These are phyloP conservation scores for Aspergillus melleus DNA, from an alignment of 2,329 filamentous ascomycete genomes.

Conservation along the genomic window DNA sequence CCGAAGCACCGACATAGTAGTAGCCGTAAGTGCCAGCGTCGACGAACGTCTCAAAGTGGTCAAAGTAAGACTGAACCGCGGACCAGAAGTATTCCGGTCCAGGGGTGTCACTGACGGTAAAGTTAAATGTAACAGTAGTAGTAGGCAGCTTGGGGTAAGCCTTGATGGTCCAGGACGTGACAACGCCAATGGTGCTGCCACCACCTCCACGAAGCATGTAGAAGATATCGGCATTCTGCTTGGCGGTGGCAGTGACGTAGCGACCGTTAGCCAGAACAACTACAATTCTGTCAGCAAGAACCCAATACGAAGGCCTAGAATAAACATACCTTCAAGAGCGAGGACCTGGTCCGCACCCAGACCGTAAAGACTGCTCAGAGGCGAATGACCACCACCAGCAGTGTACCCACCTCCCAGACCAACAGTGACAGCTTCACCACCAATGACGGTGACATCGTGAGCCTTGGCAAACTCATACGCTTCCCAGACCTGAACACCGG, in stretches of 20 bases:
- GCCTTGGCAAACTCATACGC: neutral
- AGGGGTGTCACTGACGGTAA: constrained; percentile 20
- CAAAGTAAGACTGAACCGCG: constrained; percentile 17
- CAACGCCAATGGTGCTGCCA: constrained; percentile 51
- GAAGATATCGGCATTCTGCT: constrained; percentile 45
- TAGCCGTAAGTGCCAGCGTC: constrained; percentile 25
- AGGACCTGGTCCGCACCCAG: neutral
- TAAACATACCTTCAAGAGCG: neutral
- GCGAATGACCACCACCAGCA: neutral
- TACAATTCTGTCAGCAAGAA: neutral
- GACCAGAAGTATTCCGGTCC: constrained; percentile 19
- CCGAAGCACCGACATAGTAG: constrained; percentile 21
- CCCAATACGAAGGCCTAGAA: neutral
- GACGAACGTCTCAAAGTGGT: constrained; percentile 21
- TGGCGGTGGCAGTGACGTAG: constrained; percentile 22
- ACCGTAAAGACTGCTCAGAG: neutral
- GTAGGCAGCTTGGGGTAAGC: constrained; percentile 19
- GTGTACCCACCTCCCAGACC: neutral
- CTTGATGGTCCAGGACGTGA: constrained; percentile 36
- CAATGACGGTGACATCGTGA: neutral
- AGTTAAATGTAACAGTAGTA: constrained; percentile 25
- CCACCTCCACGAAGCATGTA: constrained; percentile 57
- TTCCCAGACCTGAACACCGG: neutral
- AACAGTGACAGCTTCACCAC: neutral
- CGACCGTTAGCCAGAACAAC: constrained; percentile 17